Conservation (phyloP, 2,329 filamentous ascomycete genomes). For the Westerdykella ornata region DNA sequence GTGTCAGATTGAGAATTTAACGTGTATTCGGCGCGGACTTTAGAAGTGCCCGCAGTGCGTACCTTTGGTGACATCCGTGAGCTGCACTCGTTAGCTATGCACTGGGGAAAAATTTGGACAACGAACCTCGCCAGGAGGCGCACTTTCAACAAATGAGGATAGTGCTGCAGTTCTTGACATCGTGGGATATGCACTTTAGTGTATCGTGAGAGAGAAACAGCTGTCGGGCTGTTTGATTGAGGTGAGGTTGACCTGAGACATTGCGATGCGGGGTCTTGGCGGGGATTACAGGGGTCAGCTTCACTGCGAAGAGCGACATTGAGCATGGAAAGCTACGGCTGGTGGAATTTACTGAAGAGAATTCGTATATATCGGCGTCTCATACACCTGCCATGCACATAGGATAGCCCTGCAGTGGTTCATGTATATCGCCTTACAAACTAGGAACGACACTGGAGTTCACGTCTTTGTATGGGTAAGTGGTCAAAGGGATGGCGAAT, state of each 20-base stretch:
- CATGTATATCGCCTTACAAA: too few relatives aligned
- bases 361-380: too few relatives aligned
- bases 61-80: slow-evolving; percentile 84
- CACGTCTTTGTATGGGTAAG: too few relatives aligned
- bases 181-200: slow-evolving; percentile 6
- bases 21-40: neutral
- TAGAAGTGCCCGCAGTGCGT: slow-evolving; percentile 26
- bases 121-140: slow-evolving; percentile 89
- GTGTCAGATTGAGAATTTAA: slow-evolving; percentile 2
- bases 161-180: slow-evolving; percentile 39
- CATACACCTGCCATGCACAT: too few relatives aligned
- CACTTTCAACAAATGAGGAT: slow-evolving; percentile 82
- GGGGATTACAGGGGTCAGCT: slow-evolving; percentile 7
- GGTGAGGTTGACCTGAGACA: neutral
- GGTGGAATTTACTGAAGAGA: too few relatives aligned
- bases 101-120: slow-evolving; percentile 19
- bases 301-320: neutral
- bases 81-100: slow-evolving; percentile 46
- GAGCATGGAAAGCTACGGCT: too few relatives aligned
- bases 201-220: neutral
- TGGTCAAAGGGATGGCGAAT: too few relatives aligned
- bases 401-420: too few relatives aligned
- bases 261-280: slow-evolving; percentile 7
- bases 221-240: neutral
- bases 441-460: too few relatives aligned